Evolutionary conservation across 257 asterid genomes (phyloP), one percentile per base, ranked within the genome.

Genomic region (Nicotiana noctiflora): DNA sequence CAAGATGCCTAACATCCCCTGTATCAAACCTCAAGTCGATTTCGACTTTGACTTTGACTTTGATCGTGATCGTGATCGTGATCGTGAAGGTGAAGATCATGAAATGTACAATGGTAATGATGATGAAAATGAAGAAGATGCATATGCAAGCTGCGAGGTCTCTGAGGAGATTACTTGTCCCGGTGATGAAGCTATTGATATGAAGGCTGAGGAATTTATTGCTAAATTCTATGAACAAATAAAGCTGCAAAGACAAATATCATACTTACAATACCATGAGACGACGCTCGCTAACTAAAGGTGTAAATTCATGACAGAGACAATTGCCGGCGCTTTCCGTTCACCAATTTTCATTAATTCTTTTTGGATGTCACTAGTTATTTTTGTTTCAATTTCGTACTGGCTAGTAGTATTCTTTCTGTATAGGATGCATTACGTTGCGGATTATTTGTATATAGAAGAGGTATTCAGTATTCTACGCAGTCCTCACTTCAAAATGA

Each of bases 191-290:
- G 97, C 74, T 29, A 90, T 93, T 77, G 97, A 94, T 89, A 25
- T 68, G 84, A 94, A 89, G 81, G 98, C 97, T 15, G 98, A 91
- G 79, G 81, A 90, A 86, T 94, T 94, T 77, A 94, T 94, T 13
- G 90, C 96, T 1, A 89, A 84, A 62, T 94, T 94, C 80, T 89
- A 90, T 80, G 79, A 88, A 49, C 93, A 94, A 53, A 92, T 94
- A 84, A 92, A 90, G 87, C 80, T 94, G 66, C 97, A 94, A 83
- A 88, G 90, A 80, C 90, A 88, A 75, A 63, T 84, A 64, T 88
- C 90, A 4, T 80, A 78, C 78, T 61, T 86, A 3, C 85, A 84
- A 13, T 82, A 84, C 81, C 60, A 65, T 49, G 85, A 82, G 72
- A 82, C 6, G 6, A 82, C 12, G 3, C n/a, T 68, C 76, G 85